Conservation (phyloP, 2,329 filamentous ascomycete genomes). For the Colletotrichum lini region DNA sequence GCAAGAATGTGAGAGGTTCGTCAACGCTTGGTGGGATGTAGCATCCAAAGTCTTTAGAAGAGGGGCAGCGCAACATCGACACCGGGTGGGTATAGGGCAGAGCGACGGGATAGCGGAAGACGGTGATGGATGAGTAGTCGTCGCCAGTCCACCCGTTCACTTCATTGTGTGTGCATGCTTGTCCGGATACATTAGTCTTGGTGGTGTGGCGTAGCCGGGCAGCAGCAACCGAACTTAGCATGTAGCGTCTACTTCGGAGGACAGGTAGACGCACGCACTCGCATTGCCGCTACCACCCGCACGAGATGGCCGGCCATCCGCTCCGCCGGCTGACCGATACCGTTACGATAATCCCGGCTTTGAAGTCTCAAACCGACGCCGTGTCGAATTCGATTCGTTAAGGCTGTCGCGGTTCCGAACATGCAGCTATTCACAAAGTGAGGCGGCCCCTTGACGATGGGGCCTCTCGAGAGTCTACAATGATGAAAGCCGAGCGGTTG, state of each 20-base stretch:
- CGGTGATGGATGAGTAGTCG: conserved; percentile 19
- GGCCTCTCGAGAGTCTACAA: conserved; percentile 29
- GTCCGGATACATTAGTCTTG: neutral
- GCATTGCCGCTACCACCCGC: conserved; percentile 36
- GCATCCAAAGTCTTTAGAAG: conserved; percentile 19
- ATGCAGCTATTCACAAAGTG: conserved; percentile 38
- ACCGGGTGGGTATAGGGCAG: conserved; percentile 46
- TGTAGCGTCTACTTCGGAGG: conserved; percentile 31
- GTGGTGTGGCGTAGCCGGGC: conserved; percentile 8
- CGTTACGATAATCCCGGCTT: conserved; percentile 13
- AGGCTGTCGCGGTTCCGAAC: conserved; percentile 24
- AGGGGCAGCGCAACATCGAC: conserved; percentile 24
- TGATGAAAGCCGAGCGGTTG: conserved; percentile 39
- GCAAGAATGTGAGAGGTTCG: conserved; percentile 22
- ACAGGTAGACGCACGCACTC: conserved; percentile 2
- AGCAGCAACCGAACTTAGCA: conserved; percentile 12
- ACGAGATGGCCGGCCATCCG: conserved; percentile 36
- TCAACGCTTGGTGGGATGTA: conserved; percentile 21
- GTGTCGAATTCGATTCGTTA: conserved; percentile 11
- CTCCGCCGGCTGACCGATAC: conserved; percentile 39
- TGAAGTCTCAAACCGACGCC: conserved; percentile 14
- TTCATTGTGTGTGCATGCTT: neutral
- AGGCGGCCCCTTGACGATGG: conserved; percentile 27
- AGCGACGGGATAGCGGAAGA: conserved; percentile 18
- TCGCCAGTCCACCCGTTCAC: conserved; percentile 15